Evolutionary conservation across 371 early-diverging fungal species (phyloP).

Genomic region (Lichtheimia ornata): DNA sequence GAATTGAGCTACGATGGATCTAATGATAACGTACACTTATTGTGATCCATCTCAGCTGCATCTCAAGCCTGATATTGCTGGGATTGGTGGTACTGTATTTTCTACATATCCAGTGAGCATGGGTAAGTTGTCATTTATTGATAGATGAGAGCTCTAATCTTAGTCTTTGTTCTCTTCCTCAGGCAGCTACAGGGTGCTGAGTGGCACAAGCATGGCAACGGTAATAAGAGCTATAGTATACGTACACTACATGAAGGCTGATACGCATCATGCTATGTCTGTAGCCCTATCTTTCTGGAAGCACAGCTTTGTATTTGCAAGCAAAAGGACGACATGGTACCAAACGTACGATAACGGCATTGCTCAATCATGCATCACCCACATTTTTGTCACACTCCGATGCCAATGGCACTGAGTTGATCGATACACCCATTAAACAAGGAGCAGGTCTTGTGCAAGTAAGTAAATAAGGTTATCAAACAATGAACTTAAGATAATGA

Average conservation of each 20-base stretch:
- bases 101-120: slow-evolving; percentile 20
- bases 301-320: slow-evolving; percentile 20
- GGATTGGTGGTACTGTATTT: slow-evolving; percentile 16
- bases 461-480: not conserved
- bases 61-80: slow-evolving; percentile 23
- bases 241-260: not conserved
- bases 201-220: slow-evolving; percentile 26
- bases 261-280: not conserved
- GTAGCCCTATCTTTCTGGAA: slow-evolving; percentile 20
- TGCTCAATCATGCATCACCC: slow-evolving; percentile 14
- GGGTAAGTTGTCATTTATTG: slow-evolving; percentile 4
- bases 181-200: slow-evolving; percentile 19
- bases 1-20: not conserved
- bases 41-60: slow-evolving; percentile 12
- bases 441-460: slow-evolving; percentile 25
- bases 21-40: not conserved
- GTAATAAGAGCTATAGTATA: slow-evolving; percentile 16
- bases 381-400: too few species aligned
- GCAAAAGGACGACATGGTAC: slow-evolving; percentile 11
- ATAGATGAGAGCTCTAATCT: too few species aligned
- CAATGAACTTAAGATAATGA: not conserved
- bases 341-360: too few species aligned
- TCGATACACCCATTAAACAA: slow-evolving; percentile 14
- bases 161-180: not conserved
- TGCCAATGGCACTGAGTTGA: too few species aligned